phyloP scores from a whole-genome alignment of 179 eudicot species.

The Vitellaria paradoxa region DNA sequence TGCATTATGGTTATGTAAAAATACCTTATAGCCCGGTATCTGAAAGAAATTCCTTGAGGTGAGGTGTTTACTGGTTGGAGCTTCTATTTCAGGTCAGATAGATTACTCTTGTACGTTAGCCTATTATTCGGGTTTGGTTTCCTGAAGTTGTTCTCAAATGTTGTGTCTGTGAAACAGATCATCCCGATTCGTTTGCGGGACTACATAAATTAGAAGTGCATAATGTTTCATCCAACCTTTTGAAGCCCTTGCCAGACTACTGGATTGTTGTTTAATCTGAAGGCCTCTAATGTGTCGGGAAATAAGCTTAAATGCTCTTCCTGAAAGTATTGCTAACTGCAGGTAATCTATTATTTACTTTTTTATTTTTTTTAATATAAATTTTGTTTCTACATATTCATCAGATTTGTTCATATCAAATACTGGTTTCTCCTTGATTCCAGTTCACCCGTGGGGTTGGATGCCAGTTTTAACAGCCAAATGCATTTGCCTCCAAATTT shows the following conservation, averaged over 20 bases:
- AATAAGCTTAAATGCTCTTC: slow-evolving; percentile 44
- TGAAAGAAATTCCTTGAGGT: neutral
- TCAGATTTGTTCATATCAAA: neutral
- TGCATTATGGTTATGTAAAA: neutral
- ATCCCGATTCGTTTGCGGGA: slow-evolving; percentile 47
- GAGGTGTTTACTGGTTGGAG: too few species aligned
- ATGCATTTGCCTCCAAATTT: slow-evolving; percentile 24
- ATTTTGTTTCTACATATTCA: neutral
- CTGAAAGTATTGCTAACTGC: slow-evolving; percentile 49
- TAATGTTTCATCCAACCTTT: slow-evolving; percentile 42
- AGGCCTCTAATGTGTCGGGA: slow-evolving; percentile 35
- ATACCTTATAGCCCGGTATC: neutral
- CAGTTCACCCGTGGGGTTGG: slow-evolving; percentile 47
- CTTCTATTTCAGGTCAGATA: too few species aligned
- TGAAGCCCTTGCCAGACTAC: slow-evolving; percentile 49
- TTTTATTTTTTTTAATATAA: neutral
- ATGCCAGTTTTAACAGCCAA: slow-evolving; percentile 50
- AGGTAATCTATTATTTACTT: slow-evolving; percentile 24
- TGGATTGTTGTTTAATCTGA: slow-evolving; percentile 40
- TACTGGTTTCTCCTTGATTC: neutral
- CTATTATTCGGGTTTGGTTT: neutral
- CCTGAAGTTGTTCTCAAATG: neutral
- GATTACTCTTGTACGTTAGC: too few species aligned
- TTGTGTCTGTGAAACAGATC: slow-evolving; percentile 22
- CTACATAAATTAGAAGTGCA: slow-evolving; percentile 42